phyloP scores from a whole-genome alignment of 164 flowering plant species.

The Chloranthus sessilifolius region DNA sequence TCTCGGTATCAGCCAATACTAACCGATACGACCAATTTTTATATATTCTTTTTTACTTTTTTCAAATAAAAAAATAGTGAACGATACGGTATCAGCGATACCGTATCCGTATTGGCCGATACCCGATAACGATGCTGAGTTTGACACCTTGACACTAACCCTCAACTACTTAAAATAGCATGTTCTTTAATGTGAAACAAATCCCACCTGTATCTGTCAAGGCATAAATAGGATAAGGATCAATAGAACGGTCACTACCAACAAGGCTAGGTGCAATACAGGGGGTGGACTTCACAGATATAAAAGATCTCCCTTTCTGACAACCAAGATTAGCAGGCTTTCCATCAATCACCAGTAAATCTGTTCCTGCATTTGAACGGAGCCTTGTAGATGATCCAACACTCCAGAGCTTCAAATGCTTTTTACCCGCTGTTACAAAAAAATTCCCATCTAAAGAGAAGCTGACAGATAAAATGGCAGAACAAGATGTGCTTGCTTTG shows the following conservation, averaged over 20 bases:
- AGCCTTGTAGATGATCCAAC: conserved; percentile 34
- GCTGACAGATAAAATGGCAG: conserved; percentile 40
- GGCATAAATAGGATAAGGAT: conserved; percentile 40
- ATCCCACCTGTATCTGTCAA: conserved; percentile 55
- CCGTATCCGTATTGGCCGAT: too few species aligned
- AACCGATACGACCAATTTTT: too few species aligned
- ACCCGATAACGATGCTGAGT: too few species aligned
- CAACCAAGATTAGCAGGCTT: conserved; percentile 44
- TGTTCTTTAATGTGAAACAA: not conserved
- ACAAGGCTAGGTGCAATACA: conserved; percentile 13
- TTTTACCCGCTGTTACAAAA: conserved; percentile 59
- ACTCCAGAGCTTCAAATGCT: conserved; percentile 63
- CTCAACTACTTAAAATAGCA: not conserved
- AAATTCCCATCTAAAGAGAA: conserved; percentile 55
- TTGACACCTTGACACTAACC: not conserved
- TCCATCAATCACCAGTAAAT: conserved; percentile 31
- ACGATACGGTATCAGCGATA: too few species aligned
- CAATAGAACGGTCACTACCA: conserved; percentile 18
- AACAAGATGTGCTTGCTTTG: conserved; percentile 49
- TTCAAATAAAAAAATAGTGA: too few species aligned
- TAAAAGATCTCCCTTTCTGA: conserved; percentile 49
- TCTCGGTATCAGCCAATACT: too few species aligned
- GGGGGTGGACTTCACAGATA: conserved; percentile 36
- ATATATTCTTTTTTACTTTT: too few species aligned
- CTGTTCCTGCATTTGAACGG: conserved; percentile 23